Evolutionary conservation across 768 basidiomycete species (phyloP).

Genomic region (Leccinum olivaceopallidum): DNA sequence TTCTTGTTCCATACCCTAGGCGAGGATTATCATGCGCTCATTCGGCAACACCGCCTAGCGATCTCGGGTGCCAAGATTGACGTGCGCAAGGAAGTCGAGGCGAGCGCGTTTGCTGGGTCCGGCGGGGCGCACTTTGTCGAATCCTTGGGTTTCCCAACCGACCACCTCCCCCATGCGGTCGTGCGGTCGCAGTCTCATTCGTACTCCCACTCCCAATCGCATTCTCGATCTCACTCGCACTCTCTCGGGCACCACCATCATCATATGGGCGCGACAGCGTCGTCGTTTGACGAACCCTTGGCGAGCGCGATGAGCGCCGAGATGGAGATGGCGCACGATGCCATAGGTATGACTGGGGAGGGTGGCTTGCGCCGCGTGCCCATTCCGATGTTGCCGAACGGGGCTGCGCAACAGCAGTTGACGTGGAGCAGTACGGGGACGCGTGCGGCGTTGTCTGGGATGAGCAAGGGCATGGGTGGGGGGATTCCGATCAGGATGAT

Average conservation of each 20-base stretch:
- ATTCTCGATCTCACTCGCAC: neutral
- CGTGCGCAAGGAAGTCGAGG: conserved; percentile 71
- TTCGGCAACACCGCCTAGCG: conserved; percentile 62
- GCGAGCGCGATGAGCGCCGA: conserved; percentile 69
- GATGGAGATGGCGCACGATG: conserved; percentile 57
- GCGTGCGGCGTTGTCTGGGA: conserved; percentile 18
- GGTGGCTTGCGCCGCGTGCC: conserved; percentile 31
- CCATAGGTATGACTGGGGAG: conserved; percentile 22
- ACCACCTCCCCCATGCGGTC: neutral
- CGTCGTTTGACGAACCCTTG: conserved; percentile 70
- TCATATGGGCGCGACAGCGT: conserved; percentile 33
- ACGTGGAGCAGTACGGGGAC: conserved; percentile 18
- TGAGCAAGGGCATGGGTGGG: conserved; percentile 12
- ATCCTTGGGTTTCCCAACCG: conserved; percentile 14
- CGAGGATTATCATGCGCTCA: conserved; percentile 79
- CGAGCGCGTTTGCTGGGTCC: conserved; percentile 48
- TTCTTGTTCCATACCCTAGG: conserved; percentile 78
- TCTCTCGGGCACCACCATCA: conserved; percentile 29
- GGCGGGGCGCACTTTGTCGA: conserved; percentile 26
- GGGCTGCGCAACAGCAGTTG: conserved; percentile 33
- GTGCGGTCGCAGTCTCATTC: neutral
- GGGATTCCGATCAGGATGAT: conserved; percentile 58
- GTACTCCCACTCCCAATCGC: conserved; percentile 5
- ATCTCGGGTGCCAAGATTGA: conserved; percentile 59
- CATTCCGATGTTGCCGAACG: conserved; percentile 85